phyloP scores from a whole-genome alignment of 2,329 filamentous ascomycete species.

The Aspergillus ochraceus region DNA sequence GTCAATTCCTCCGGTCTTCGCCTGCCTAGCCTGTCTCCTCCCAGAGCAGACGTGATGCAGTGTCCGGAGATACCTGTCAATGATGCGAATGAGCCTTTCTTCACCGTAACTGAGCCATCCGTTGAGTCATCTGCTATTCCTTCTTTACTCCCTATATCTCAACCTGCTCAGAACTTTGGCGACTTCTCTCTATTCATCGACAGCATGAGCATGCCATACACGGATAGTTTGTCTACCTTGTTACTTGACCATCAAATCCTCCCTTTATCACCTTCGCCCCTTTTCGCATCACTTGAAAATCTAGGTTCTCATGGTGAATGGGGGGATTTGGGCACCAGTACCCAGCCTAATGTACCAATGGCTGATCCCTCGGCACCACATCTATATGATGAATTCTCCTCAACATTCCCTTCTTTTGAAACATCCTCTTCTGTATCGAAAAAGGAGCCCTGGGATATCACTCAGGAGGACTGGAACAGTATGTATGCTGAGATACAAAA shows the following conservation, averaged over 20 bases:
- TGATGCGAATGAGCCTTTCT: too few species aligned
- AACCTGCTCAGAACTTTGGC: not conserved
- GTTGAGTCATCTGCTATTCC: too few species aligned
- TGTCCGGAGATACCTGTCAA: too few species aligned
- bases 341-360: too few species aligned
- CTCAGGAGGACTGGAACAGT: not conserved
- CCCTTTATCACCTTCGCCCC: not conserved
- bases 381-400: not conserved
- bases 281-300: not conserved
- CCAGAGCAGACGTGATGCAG: too few species aligned
- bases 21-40: too few species aligned
- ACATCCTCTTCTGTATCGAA: not conserved
- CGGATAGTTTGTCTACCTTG: not conserved
- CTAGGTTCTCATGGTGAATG: too few species aligned
- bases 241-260: not conserved
- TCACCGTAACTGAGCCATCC: too few species aligned
- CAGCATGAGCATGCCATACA: not conserved
- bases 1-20: too few species aligned
- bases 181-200: not conserved
- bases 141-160: not conserved
- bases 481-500: not conserved
- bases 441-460: too few species aligned
- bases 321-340: too few species aligned
- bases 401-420: not conserved
- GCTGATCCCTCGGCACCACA: too few species aligned